Percentiles rank a stretch among this genome's conserved stretches.
These are phyloP conservation scores for Piper betle DNA, from an alignment of 164 flowering plant species.

Conservation along the genomic window DNA sequence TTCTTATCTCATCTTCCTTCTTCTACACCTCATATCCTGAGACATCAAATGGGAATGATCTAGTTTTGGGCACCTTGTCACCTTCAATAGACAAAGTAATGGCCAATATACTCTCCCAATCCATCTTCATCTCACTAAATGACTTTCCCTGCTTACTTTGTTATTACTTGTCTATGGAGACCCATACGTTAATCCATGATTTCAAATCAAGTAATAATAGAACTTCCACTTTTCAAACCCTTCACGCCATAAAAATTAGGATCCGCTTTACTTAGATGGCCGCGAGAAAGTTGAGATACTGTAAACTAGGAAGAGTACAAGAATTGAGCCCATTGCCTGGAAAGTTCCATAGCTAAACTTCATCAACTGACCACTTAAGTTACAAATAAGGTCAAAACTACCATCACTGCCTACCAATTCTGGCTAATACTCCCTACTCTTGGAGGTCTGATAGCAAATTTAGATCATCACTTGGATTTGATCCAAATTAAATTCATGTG, in stretches of 20 bases:
- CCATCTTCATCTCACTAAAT: slow-evolving; percentile 23
- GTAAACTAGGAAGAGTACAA: slow-evolving; percentile 25
- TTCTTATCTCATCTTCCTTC: slow-evolving; percentile 9
- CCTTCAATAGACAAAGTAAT: slow-evolving; percentile 15
- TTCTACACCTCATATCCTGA: slow-evolving; percentile 37
- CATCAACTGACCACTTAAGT: slow-evolving; percentile 24
- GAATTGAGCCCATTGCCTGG: slow-evolving; percentile 47
- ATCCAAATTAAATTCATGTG: slow-evolving; percentile 20
- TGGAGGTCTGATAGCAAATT: slow-evolving; percentile 15
- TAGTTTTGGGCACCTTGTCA: slow-evolving; percentile 37
- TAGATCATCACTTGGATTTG: slow-evolving; percentile 24
- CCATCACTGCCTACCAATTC: slow-evolving; percentile 26
- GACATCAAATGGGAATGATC: slow-evolving; percentile 29
- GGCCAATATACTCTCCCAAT: slow-evolving; percentile 33
- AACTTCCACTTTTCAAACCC: slow-evolving; percentile 31
- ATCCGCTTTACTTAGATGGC: slow-evolving; percentile 19
- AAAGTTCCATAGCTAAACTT: slow-evolving; percentile 27
- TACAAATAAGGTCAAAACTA: slow-evolving; percentile 8
- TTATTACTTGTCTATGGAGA: too few relatives aligned
- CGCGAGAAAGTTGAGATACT: slow-evolving; percentile 26
- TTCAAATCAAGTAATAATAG: slow-evolving; percentile 12
- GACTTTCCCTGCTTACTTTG: slow-evolving; percentile 9
- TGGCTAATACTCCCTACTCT: slow-evolving; percentile 21
- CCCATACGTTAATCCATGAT: too few relatives aligned
- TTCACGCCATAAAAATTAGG: slow-evolving; percentile 20